Conservation (phyloP, 441 rosid genomes). For the Populus hybrid region DNA sequence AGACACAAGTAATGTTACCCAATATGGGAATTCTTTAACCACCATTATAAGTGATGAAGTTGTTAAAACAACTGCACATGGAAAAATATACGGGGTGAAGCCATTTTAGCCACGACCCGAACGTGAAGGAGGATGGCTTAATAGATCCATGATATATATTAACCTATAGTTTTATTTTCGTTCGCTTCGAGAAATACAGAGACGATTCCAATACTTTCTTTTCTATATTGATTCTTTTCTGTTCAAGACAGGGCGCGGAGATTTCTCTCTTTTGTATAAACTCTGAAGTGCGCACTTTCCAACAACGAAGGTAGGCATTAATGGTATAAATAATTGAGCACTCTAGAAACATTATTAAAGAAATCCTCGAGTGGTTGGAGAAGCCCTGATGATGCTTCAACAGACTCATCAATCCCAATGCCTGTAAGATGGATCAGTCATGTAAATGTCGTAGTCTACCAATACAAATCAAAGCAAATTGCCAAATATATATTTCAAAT, state of each 20-base stretch:
- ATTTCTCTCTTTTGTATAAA: too few relatives aligned
- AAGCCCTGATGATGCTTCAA: conserved; percentile 59
- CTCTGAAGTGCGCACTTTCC: neutral
- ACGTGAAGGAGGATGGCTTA: too few relatives aligned
- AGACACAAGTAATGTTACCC: neutral
- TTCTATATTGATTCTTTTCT: too few relatives aligned
- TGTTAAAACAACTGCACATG: too few relatives aligned
- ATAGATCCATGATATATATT: too few relatives aligned
- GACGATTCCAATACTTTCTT: too few relatives aligned
- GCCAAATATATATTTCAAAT: neutral
- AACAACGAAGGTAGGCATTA: neutral
- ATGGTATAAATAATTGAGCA: neutral
- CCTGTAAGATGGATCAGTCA: conserved; percentile 33
- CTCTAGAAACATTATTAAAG: conserved; percentile 61
- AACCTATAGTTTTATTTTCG: too few relatives aligned
- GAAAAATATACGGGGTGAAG: too few relatives aligned
- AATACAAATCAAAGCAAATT: neutral
- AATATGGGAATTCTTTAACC: neutral
- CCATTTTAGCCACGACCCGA: too few relatives aligned
- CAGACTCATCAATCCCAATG: conserved; percentile 65
- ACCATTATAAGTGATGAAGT: too few relatives aligned
- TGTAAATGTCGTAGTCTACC: neutral
- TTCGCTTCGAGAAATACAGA: too few relatives aligned
- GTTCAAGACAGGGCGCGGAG: too few relatives aligned
- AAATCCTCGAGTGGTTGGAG: conserved; percentile 81